Base-by-base conservation (phyloP, 2,329 filamentous ascomycete genomes). In the Aspergillus transmontanensis region DNA sequence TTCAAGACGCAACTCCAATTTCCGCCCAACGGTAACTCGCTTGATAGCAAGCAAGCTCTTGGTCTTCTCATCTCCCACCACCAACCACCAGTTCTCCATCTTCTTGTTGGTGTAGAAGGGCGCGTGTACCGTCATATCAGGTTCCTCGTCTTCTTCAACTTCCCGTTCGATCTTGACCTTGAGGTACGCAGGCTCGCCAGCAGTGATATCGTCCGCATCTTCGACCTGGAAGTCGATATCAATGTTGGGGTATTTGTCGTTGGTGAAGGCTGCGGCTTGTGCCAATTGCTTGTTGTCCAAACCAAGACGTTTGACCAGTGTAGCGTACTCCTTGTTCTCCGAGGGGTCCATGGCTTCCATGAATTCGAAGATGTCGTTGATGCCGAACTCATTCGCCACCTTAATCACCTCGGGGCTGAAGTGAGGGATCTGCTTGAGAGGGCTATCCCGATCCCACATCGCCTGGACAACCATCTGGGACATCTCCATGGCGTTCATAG, bases 261-360 rank as follows among this genome's bases (percentile, higher is more conserved):
- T 99, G 46, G 94, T 97, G 80, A 99, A 99, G 62, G 89, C 88
- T 19, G 95, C 95, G n/a, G 93, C 94, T 75, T 97, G 89, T 10
- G 87, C 88, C 59, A 99, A 84, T 76, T 99, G 93, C 61, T 85
- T 86, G 77, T 96, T 92, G 60, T 89, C 89, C 48, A 99, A 84
- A 9, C 89, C 89, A 45, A 99, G 86, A 4, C 88, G 87, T 74
- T 92, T 89, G 68, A 98, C 86, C 36, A 99, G 84, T 36, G 86
- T 85, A 54, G 85, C 85, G 76, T 97, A 94, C 67, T 96, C 85
- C 46, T 90, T 82, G 77, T 97, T 97, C 78, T 97, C 94, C 1
- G 93, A 90, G 2, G 94, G 94, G 75, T 97, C 95, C 94, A 99
- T 99, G 67, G 93, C 91, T 71, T 98, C 94, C 91, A 98, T 97